These are phyloP conservation scores for Ogataea naganishii DNA, from an alignment of 805 yeast genomes.

Conservation along the genomic window DNA sequence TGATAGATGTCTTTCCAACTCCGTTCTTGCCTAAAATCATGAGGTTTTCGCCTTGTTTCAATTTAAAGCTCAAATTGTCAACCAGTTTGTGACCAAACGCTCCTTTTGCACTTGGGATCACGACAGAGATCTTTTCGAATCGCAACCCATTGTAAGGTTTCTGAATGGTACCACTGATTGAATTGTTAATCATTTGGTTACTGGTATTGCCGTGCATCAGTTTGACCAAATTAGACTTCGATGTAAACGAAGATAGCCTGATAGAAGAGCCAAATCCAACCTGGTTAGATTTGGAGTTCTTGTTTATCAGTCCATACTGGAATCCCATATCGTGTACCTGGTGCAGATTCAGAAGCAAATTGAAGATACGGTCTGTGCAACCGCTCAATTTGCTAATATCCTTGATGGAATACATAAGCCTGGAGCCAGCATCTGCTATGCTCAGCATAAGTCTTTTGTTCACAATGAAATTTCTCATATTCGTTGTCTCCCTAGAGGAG, in stretches of 20 bases:
- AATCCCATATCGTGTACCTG: constrained; percentile 63
- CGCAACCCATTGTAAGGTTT: constrained; percentile 69
- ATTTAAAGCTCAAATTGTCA: constrained; percentile 52
- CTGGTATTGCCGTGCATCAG: constrained; percentile 3
- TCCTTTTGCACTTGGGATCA: constrained; percentile 64
- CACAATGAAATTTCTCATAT: constrained; percentile 82
- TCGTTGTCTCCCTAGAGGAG: constrained; percentile 35
- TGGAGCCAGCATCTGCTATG: constrained; percentile 89
- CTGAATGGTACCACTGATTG: constrained; percentile 76
- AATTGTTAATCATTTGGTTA: constrained; percentile 19
- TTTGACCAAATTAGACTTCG: constrained; percentile 14
- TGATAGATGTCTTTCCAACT: constrained; percentile 81
- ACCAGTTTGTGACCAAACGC: constrained; percentile 50
- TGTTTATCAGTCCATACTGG: constrained; percentile 32
- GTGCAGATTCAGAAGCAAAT: constrained; percentile 67
- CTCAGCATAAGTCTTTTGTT: constrained; percentile 86
- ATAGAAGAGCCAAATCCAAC: constrained; percentile 23
- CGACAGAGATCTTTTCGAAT: constrained; percentile 73
- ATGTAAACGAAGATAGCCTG: constrained; percentile 22
- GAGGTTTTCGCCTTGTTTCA: constrained; percentile 57
- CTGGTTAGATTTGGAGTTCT: constrained; percentile 7
- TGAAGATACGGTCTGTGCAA: constrained; percentile 78
- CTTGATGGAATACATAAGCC: constrained; percentile 90
- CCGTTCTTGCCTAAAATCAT: constrained; percentile 84
- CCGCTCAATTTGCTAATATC: constrained; percentile 90